Evolutionary conservation across 768 basidiomycete genomes (phyloP).

Genomic region (Boletus sp.): DNA sequence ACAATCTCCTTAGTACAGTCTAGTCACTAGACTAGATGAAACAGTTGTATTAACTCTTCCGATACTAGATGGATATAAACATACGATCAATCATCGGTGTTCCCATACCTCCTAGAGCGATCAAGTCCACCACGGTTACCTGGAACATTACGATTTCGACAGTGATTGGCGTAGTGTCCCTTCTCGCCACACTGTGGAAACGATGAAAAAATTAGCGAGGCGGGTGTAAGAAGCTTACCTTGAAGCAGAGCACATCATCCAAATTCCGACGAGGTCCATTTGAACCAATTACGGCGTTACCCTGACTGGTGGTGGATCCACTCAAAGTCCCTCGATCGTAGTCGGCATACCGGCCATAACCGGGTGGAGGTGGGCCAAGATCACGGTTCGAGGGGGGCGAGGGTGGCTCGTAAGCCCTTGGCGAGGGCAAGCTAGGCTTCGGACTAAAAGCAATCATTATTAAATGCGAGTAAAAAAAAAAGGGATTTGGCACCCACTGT

Average conservation of each 20-base stretch:
- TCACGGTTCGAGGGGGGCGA: conserved; percentile 73
- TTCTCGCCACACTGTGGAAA: conserved; percentile 75
- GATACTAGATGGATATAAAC: not conserved
- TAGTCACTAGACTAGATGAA: no score
- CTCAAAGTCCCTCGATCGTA: conserved; percentile 55
- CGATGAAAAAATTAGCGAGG: conserved; percentile 3
- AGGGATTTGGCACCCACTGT: conserved; percentile 60
- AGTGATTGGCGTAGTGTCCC: conserved; percentile 95
- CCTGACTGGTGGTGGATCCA: conserved; percentile 22
- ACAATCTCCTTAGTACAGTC: no score
- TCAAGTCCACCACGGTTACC: conserved; percentile 87
- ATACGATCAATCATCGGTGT: conserved; percentile 26
- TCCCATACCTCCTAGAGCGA: conserved; percentile 36
- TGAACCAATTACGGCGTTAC: conserved; percentile 31
- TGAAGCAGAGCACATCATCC: conserved; percentile 86
- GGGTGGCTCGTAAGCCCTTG: conserved; percentile 76
- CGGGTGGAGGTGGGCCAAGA: conserved; percentile 88
- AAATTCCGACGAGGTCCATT: conserved; percentile 63
- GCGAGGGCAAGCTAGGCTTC: conserved; percentile 67
- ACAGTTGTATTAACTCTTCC: not conserved
- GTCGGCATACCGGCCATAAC: conserved; percentile 82
- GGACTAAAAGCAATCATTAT: conserved; percentile 49
- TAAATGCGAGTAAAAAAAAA: conserved; percentile 3
- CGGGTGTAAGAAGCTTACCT: conserved; percentile 45
- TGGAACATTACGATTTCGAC: conserved; percentile 86